Conservation (phyloP, 1,284 basidiomycete genomes). For the Ganoderma sp. region DNA sequence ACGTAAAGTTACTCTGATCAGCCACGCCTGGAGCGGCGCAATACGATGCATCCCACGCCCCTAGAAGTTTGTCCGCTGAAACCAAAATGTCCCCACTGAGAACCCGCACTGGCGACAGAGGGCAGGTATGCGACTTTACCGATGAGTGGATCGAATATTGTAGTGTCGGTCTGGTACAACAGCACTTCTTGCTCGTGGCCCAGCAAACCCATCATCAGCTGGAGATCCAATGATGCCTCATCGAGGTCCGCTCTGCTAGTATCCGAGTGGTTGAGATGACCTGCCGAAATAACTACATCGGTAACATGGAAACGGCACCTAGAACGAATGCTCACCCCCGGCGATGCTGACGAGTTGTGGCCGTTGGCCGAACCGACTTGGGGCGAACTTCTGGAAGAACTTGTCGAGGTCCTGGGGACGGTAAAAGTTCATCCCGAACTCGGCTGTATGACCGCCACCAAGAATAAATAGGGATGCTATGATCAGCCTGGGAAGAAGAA, state of each 20-base stretch:
- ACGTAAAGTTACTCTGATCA: constrained; percentile 48
- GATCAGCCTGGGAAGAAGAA: background rate
- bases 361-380: constrained; percentile 39
- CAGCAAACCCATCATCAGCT: constrained; percentile 53
- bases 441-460: constrained; percentile 42
- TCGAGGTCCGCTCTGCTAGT: constrained; percentile 48
- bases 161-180: constrained; percentile 16
- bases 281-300: background rate
- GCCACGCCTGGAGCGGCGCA: constrained; percentile 25
- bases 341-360: constrained; percentile 43
- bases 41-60: constrained; percentile 12
- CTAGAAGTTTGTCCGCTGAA: constrained; percentile 17
- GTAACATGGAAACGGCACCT: background rate
- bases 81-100: background rate
- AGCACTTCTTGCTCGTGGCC: constrained; percentile 49
- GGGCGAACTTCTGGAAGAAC: constrained; percentile 43
- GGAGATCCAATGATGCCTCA: constrained; percentile 58
- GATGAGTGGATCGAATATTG: background rate
- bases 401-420: constrained; percentile 48
- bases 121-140: background rate
- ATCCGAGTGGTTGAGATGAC: constrained; percentile 19
- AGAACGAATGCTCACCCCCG: constrained; percentile 43
- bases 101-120: background rate
- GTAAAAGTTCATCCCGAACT: constrained; percentile 55
- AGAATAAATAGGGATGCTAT: no score